Base-by-base conservation (phyloP, 345 rosid species). In the Clausena lansium region DNA sequence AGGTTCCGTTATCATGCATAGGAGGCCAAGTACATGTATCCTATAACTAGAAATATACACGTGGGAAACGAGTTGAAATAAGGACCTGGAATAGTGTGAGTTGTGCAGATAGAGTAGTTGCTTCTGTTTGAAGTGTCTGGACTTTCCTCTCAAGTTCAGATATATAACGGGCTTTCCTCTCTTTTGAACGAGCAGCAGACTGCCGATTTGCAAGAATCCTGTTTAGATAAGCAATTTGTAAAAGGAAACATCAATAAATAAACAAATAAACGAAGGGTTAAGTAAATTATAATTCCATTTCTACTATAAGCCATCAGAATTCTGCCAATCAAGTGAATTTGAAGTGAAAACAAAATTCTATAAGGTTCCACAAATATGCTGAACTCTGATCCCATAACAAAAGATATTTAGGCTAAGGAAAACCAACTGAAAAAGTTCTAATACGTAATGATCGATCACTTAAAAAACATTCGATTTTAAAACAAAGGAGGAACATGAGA, bases 101-200 rank as follows among this genome's bases (percentile, higher is more conserved):
- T 76, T 93, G 95, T 9, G 98, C 97, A 75, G 97, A 91, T 50
- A 93, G 93, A 63, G 97, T 91, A 69, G 98, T 93, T 59, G 97
- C 97, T 89, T 94, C 98, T 22, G 94, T 91, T 84, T 93, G 97
- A 80, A 93, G 92, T 20, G 95, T 88, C 81, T 91, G 95, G 58
- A 94, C 95, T 85, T 93, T 93, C 75, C 92, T 85, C 91, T 93
- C 97, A 2, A 94, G 93, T 78, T 94, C 97, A 67, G 85, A 73
- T 19, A 93, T 91, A 76, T 94, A 93, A 32, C 91, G 88, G 13
- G 94, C 95, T 80, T 94, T 93, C 76, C 97, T 88, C 87, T 94
- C 98, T 80, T 93, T 94, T 9, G 97, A 93, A 57, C 98, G 92
- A 79, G 98, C 91, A 78, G 98, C 97, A 66, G 97, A 93, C 77